A percentile compares a stretch with the other conserved stretches of the same genome.
Evolutionary conservation across 2,329 filamentous ascomycete species (phyloP).

Genomic region (Ramularia collo-cygni): DNA sequence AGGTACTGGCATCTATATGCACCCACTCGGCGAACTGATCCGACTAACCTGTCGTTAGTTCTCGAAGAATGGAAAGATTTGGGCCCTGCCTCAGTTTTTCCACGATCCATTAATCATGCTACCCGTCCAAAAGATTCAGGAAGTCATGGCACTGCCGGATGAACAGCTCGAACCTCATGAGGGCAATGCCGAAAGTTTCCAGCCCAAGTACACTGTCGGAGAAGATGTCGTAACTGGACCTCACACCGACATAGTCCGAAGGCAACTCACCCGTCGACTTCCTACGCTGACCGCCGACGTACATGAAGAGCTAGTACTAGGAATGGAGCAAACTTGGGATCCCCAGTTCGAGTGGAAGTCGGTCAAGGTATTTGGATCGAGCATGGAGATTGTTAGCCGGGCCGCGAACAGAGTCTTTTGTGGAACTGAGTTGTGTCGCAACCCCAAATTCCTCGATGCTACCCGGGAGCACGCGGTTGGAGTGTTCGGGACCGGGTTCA

Average conservation of each 20-base stretch:
- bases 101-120: conserved; percentile 11
- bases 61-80: conserved; percentile 6
- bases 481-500: conserved; percentile 9
- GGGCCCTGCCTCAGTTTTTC: conserved; percentile 11
- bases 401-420: conserved; percentile 18
- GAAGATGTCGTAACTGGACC: conserved; percentile 4
- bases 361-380: conserved; percentile 5
- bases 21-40: no score
- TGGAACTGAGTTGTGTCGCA: conserved; percentile 17
- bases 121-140: conserved; percentile 9
- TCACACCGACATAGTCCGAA: conserved; percentile 6
- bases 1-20: no score
- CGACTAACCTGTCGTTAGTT: no score
- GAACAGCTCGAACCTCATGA: conserved; percentile 10
- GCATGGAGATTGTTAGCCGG: conserved; percentile 13
- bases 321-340: conserved; percentile 14
- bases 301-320: conserved; percentile 9
- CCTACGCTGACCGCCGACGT: conserved; percentile 14
- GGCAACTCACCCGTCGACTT: conserved; percentile 17
- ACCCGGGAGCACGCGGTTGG: conserved; percentile 9
- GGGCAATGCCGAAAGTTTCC: conserved; percentile 8
- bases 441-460: conserved; percentile 12
- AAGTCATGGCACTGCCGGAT: conserved; percentile 13
- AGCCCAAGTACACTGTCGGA: conserved; percentile 10
- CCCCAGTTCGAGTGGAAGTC: conserved; percentile 2